Evolutionary conservation across 2,329 filamentous ascomycete genomes (phyloP).

Genomic region (Penicillium italicum): DNA sequence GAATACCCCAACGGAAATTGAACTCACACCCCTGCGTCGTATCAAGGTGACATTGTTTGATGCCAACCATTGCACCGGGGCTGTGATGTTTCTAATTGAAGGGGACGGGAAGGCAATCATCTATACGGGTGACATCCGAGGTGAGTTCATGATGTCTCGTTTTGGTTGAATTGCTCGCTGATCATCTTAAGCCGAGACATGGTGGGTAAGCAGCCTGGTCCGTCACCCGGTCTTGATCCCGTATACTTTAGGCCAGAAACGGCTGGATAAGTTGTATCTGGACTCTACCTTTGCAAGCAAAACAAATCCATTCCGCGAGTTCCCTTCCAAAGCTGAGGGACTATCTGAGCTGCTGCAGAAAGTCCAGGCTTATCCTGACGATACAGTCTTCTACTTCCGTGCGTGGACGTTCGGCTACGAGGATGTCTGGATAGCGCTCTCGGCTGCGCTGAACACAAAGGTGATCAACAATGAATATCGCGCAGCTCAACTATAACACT

Average conservation of each 20-base stretch:
- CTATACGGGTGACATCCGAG: slow-evolving; percentile 85
- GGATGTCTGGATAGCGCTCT: slow-evolving; percentile 81
- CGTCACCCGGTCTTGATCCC: slow-evolving; percentile 71
- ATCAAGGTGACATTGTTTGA: slow-evolving; percentile 82
- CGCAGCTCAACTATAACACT: background rate
- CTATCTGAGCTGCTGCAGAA: slow-evolving; percentile 69
- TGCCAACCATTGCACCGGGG: slow-evolving; percentile 86
- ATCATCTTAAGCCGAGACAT: slow-evolving; percentile 59
- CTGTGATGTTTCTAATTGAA: slow-evolving; percentile 91
- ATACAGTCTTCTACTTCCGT: slow-evolving; percentile 78
- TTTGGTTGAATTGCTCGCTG: background rate
- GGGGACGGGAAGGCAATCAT: slow-evolving; percentile 67
- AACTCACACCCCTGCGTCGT: slow-evolving; percentile 64
- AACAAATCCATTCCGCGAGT: slow-evolving; percentile 48
- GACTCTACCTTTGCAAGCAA: slow-evolving; percentile 74
- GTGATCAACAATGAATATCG: slow-evolving; percentile 38
- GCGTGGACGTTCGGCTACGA: slow-evolving; percentile 94
- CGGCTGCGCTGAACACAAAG: slow-evolving; percentile 63
- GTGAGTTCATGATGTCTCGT: slow-evolving; percentile 23
- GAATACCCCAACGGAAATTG: slow-evolving; percentile 72
- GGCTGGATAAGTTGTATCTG: slow-evolving; percentile 77
- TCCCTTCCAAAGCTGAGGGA: slow-evolving; percentile 68
- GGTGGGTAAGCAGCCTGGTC: slow-evolving; percentile 73
- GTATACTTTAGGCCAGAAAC: slow-evolving; percentile 64
- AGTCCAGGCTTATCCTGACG: slow-evolving; percentile 62